These are phyloP conservation scores for Claviceps pazoutovae DNA, from an alignment of 2,329 filamentous ascomycete genomes.

Conservation along the genomic window DNA sequence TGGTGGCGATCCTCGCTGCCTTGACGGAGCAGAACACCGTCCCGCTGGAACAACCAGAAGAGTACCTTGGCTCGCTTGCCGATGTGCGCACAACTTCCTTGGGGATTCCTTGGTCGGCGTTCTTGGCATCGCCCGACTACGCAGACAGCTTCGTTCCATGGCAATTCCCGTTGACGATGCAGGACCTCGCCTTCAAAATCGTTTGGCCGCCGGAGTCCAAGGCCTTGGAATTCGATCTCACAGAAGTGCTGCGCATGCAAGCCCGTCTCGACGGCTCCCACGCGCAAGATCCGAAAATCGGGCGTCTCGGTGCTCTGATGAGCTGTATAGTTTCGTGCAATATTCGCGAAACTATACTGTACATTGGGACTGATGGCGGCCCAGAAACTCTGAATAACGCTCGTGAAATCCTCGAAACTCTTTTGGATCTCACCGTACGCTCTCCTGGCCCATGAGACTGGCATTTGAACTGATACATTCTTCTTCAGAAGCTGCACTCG, in stretches of 20 bases:
- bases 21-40: constrained; percentile 5
- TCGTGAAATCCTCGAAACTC: constrained; percentile 8
- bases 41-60: neutral
- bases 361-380: constrained; percentile 13
- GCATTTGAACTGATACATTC: neutral
- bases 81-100: neutral
- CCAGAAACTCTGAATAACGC: constrained; percentile 6
- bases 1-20: constrained; percentile 11
- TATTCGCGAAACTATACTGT: constrained; percentile 13
- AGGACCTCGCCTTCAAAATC: neutral
- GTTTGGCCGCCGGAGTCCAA: neutral
- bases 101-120: neutral
- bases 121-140: neutral
- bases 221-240: neutral
- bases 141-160: neutral
- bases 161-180: neutral
- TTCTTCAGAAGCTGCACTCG: constrained; percentile 6
- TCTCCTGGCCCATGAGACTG: neutral
- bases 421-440: constrained; percentile 7
- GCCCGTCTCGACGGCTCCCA: neutral
- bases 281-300: neutral
- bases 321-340: constrained; percentile 12
- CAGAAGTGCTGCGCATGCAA: neutral
- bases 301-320: neutral
- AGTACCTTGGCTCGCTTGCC: neutral